phyloP scores from a whole-genome alignment of 106 monocot species.

The Ottelia alismoides region DNA sequence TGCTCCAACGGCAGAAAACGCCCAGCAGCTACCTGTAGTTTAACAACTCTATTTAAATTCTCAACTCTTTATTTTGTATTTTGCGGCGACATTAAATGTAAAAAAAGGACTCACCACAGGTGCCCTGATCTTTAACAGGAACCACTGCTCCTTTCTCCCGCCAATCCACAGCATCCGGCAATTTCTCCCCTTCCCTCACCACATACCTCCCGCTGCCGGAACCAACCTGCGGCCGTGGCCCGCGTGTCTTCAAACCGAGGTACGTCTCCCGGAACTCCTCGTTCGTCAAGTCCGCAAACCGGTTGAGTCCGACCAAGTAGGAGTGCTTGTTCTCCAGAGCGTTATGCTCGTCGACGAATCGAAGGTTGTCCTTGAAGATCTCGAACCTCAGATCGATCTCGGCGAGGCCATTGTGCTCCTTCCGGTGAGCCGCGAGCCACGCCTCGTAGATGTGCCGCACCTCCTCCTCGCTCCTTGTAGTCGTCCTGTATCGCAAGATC shows the following conservation, averaged over 20 bases:
- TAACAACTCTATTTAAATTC: neutral
- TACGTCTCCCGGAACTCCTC: constrained; percentile 56
- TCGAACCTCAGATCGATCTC: constrained; percentile 46
- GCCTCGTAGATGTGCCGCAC: constrained; percentile 29
- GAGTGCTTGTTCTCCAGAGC: constrained; percentile 35
- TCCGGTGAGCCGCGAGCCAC: constrained; percentile 30
- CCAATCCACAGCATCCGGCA: constrained; percentile 76
- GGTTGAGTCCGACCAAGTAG: constrained; percentile 55
- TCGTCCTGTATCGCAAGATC: too few relatives aligned
- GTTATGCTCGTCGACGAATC: constrained; percentile 76
- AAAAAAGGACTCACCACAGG: constrained; percentile 39
- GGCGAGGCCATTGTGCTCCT: constrained; percentile 20
- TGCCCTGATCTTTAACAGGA: constrained; percentile 69
- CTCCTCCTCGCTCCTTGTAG: constrained; percentile 47
- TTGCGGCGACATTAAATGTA: neutral
- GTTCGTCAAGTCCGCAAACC: constrained; percentile 87
- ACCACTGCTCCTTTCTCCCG: constrained; percentile 56
- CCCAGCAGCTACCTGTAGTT: constrained; percentile 17
- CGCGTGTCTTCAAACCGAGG: constrained; percentile 21
- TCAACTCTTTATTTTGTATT: neutral
- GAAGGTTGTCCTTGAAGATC: constrained; percentile 71
- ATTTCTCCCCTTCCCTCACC: constrained; percentile 22
- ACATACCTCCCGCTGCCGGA: constrained; percentile 25
- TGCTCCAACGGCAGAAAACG: constrained; percentile 8
- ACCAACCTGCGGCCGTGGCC: neutral